Conservation (phyloP, 1,139 yeast genomes). For the Geotrichum restrictum region DNA sequence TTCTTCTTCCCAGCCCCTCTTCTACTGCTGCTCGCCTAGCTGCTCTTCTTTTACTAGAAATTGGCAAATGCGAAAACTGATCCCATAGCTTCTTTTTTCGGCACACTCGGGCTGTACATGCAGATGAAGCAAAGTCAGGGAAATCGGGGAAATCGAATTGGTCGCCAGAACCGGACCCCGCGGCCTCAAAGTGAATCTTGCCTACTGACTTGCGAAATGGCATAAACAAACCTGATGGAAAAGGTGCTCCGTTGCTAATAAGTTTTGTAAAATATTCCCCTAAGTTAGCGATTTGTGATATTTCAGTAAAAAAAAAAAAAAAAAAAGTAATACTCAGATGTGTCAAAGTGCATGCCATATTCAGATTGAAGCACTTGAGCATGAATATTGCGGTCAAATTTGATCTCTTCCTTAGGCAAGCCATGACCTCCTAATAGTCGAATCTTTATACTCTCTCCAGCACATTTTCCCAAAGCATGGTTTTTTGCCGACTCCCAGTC, state of each 20-base stretch:
- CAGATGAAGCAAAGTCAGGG: neutral
- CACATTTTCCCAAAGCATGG: constrained; percentile 25
- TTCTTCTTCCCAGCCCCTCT: neutral
- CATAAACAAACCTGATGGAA: constrained; percentile 32
- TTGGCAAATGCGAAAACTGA: too few relatives aligned
- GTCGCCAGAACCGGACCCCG: neutral
- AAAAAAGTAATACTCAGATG: constrained; percentile 21
- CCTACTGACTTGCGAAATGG: constrained; percentile 25
- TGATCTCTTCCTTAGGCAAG: constrained; percentile 34
- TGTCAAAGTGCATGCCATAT: constrained; percentile 50
- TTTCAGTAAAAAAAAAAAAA: too few relatives aligned
- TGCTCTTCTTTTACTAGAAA: too few relatives aligned
- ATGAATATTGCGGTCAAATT: constrained; percentile 48
- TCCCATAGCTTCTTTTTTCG: constrained; percentile 3
- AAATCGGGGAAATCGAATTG: neutral
- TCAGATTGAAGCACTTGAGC: constrained; percentile 50
- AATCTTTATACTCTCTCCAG: constrained; percentile 43
- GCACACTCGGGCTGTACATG: neutral
- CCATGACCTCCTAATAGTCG: constrained; percentile 52
- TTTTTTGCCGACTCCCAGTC: neutral
- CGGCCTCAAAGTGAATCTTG: neutral
- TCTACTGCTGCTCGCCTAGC: too few relatives aligned
- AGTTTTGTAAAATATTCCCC: too few relatives aligned
- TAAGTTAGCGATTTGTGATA: neutral
- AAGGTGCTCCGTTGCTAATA: constrained; percentile 23